Percentiles rank a stretch among this genome's conserved stretches.
Evolutionary conservation across 495 filamentous ascomycete genomes (phyloP).

Genomic region (Penicillium turbatum): DNA sequence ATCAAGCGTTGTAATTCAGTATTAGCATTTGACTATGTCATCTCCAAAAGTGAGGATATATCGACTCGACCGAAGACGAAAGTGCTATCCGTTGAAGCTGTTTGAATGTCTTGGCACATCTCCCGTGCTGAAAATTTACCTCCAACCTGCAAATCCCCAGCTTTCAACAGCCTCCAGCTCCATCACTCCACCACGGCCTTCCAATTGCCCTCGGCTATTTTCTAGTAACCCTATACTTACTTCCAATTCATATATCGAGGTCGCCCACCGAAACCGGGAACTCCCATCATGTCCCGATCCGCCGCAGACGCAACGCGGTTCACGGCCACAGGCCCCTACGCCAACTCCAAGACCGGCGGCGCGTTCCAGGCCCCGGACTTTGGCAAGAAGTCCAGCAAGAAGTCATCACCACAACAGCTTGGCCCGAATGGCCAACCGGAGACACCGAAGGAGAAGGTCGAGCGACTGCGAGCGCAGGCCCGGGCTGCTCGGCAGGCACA

Average conservation of each 20-base stretch:
- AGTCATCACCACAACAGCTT: slow-evolving; percentile 18
- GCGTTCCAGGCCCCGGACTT: slow-evolving; percentile 37
- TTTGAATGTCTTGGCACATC: slow-evolving; percentile 25
- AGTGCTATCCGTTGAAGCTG: slow-evolving; percentile 2
- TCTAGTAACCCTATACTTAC: slow-evolving; percentile 1
- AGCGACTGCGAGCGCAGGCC: slow-evolving; percentile 77
- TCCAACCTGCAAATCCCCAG: slow-evolving; percentile 15
- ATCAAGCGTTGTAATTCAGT: not conserved
- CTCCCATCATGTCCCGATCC: slow-evolving; percentile 68
- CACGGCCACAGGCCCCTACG: slow-evolving; percentile 87
- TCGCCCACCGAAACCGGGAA: not conserved
- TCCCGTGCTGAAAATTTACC: slow-evolving; percentile 41
- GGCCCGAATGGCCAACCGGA: slow-evolving; percentile 49
- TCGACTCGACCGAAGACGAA: not conserved
- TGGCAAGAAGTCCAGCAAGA: slow-evolving; percentile 21
- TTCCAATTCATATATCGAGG: not conserved
- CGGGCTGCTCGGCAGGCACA: slow-evolving; percentile 61
- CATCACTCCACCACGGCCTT: slow-evolving; percentile 15
- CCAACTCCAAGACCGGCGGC: slow-evolving; percentile 58
- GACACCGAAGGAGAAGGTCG: slow-evolving; percentile 86
- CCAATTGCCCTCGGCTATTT: slow-evolving; percentile 2
- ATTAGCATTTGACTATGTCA: not conserved
- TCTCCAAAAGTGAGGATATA: not conserved
- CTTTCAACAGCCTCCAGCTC: slow-evolving; percentile 14
- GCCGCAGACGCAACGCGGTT: slow-evolving; percentile 93